These are phyloP conservation scores for Catharanthus roseus DNA, from an alignment of 257 asterid species.

Conservation along the genomic window DNA sequence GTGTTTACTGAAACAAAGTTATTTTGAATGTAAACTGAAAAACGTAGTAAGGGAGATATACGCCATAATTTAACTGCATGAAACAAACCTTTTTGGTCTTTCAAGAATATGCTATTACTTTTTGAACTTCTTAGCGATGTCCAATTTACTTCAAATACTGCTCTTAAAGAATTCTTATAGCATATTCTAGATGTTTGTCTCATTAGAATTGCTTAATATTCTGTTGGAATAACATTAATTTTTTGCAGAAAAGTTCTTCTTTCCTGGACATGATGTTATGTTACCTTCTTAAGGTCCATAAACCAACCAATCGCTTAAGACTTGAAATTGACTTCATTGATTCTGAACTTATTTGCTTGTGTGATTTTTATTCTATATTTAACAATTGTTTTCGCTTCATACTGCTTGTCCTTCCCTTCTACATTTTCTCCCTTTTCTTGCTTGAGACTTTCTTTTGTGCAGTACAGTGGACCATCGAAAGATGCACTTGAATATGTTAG, in stretches of 20 bases:
- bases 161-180: background rate
- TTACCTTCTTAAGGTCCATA: too few species aligned
- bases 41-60: background rate
- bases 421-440: slow-evolving; percentile 2
- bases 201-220: background rate
- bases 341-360: background rate
- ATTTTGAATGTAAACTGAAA: background rate
- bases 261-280: background rate
- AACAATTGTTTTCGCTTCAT: background rate
- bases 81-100: background rate
- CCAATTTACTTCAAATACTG: background rate
- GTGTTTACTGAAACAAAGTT: too few species aligned
- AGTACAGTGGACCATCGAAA: slow-evolving; percentile 92
- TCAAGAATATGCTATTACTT: background rate
- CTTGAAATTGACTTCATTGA: background rate
- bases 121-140: background rate
- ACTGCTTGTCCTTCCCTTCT: background rate
- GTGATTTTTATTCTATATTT: background rate
- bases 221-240: background rate
- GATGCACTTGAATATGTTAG: slow-evolving; percentile 77
- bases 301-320: background rate
- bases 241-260: background rate
- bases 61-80: background rate
- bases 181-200: background rate
- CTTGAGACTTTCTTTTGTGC: slow-evolving; percentile 35